A percentile compares a stretch with the other conserved stretches of the same genome.
Conservation (phyloP, 495 filamentous ascomycete genomes). For the Antarctomyces pellizariae region DNA sequence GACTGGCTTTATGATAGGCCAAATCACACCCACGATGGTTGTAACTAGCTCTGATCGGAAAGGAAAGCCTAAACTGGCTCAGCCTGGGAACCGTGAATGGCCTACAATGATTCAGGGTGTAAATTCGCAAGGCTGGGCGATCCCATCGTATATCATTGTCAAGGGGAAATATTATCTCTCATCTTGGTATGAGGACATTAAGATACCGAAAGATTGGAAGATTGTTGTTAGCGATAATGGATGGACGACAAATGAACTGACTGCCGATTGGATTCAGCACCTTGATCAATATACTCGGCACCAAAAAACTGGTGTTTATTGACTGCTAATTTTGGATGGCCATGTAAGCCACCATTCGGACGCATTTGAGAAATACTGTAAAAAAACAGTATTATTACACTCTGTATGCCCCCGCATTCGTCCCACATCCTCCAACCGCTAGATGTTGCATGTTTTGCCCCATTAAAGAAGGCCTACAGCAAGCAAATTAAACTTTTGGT, state of each 20-base stretch:
- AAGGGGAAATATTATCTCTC: conserved; percentile 7
- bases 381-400: conserved; percentile 10
- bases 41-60: conserved; percentile 8
- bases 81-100: conserved; percentile 16
- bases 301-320: conserved; percentile 5
- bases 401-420: conserved; percentile 9
- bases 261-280: conserved; percentile 7
- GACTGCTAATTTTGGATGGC: conserved; percentile 14
- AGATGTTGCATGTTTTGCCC: conserved; percentile 6
- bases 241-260: conserved; percentile 12
- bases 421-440: conserved; percentile 5
- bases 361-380: conserved; percentile 11
- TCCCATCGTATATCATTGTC: conserved; percentile 12
- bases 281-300: conserved; percentile 8
- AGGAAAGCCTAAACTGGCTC: conserved; percentile 7
- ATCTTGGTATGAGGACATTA: conserved; percentile 8
- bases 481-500: conserved; percentile 4
- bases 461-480: conserved; percentile 2
- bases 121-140: conserved; percentile 7
- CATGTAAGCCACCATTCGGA: conserved; percentile 8
- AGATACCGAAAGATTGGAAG: conserved; percentile 4
- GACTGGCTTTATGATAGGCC: conserved; percentile 9
- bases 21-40: conserved; percentile 9
- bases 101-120: conserved; percentile 10
- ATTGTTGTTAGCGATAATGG: conserved; percentile 9